phyloP scores from a whole-genome alignment of 495 filamentous ascomycete species.

The Aspergillus asperescens region DNA sequence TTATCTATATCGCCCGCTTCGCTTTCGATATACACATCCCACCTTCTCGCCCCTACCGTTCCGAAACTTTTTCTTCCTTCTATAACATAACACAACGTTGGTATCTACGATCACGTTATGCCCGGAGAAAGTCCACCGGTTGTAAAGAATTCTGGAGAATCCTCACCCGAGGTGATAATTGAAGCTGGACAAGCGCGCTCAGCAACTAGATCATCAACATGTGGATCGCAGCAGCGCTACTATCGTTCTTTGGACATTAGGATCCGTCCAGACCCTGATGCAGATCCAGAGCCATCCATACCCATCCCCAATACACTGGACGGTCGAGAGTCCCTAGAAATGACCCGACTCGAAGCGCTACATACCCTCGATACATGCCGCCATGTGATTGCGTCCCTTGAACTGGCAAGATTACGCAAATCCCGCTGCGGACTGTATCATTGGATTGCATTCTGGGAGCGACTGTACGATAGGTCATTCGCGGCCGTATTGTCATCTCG shows the following conservation, averaged over 20 bases:
- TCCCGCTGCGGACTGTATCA: constrained; percentile 20
- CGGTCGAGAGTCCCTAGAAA: constrained; percentile 4
- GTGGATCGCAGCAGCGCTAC: constrained; percentile 2
- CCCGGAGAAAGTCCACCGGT: background rate
- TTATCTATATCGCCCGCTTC: constrained; percentile 7
- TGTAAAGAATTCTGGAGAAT: background rate
- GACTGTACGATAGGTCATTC: constrained; percentile 18
- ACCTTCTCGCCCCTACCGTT: background rate
- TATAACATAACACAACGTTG: background rate
- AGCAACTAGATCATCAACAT: background rate
- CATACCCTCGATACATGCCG: constrained; percentile 22
- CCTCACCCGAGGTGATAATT: background rate
- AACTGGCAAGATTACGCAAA: constrained; percentile 24
- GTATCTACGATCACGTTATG: background rate
- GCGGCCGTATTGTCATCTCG: constrained; percentile 5
- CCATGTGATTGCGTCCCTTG: constrained; percentile 20
- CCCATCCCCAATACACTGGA: background rate
- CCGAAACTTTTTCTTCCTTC: background rate
- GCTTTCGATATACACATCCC: background rate
- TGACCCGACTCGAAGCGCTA: constrained; percentile 16
- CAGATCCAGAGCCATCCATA: background rate
- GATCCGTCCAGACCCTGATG: background rate
- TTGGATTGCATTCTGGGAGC: constrained; percentile 25
- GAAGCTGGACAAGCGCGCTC: constrained; percentile 3
- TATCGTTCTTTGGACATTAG: constrained; percentile 13